Base-by-base conservation (phyloP, 2,329 filamentous ascomycete genomes). In the Ophiostoma sp. region DNA sequence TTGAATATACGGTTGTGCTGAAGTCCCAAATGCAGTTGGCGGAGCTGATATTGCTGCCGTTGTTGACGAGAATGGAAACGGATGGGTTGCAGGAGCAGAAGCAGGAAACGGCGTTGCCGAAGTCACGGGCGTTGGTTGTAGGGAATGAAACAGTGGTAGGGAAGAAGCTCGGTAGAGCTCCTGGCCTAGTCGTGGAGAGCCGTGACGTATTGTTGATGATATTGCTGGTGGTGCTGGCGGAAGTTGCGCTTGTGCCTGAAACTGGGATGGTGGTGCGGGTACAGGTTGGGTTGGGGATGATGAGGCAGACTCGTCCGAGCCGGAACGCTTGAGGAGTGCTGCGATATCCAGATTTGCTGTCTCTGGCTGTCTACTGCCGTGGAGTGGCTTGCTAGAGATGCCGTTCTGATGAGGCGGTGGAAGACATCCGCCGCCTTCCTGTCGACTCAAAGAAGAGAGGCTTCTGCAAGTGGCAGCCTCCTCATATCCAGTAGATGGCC, bases 311-410 rank as follows among this genome's bases (percentile, higher is more conserved):
- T 91, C 89, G 86, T 88, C 83, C 81, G 90, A 89, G 85, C 88
- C 88, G 78, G 88, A 83, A 78, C 85, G 86, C 85, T 94, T 92
- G 81, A 97, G 87, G 75, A 97, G 87, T 75, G 90, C 89, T 81
- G 91, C 88, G 90, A 97, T 96, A 94, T 97, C 93, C 93, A 97
- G 90, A 87, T 85, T 94, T 88, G 84, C 87, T 86, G 85, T 85
- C 75, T 78, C 78, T 79, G 74, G 75, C 75, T 75, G 78, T 77
- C 71, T 72, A 72, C 41, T 76, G 79, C 77, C 79, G 76, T 76
- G 68, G 71, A 75, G 71, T 73, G 77, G 76, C 75, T 72, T 71
- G 13, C 15, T 33, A 33, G n/a, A 27, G 15, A 31, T 15, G 39
- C 36, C 36, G 13, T 48, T 23, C 8, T 41, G 23, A 11, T 27